These are phyloP conservation scores for Globisporangium parvum DNA, from an alignment of 352 stramenopile species.

Conservation along the genomic window DNA sequence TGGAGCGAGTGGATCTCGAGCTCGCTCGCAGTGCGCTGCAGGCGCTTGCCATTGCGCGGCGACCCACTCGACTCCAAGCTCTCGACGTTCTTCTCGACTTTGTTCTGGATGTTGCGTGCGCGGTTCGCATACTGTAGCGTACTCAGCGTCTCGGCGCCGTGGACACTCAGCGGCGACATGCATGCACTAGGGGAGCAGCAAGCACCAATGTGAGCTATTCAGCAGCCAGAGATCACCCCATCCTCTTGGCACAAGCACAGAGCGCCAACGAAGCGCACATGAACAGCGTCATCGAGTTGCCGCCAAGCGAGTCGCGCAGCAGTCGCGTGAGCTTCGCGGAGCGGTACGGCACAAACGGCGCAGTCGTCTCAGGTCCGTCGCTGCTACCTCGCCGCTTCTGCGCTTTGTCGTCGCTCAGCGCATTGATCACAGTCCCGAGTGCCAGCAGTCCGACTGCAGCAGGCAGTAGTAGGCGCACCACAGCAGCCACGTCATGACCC, in stretches of 20 bases:
- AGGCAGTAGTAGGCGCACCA: neutral
- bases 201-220: neutral
- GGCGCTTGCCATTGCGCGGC: conserved; percentile 4
- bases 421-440: conserved; percentile 54
- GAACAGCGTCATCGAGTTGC: conserved; percentile 54
- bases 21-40: conserved; percentile 22
- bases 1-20: conserved; percentile 38
- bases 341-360: conserved; percentile 34
- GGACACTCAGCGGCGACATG: conserved; percentile 41
- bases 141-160: conserved; percentile 51
- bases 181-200: conserved; percentile 35
- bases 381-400: conserved; percentile 19
- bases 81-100: conserved; percentile 57
- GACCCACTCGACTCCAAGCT: conserved; percentile 7
- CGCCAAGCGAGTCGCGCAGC: conserved; percentile 43
- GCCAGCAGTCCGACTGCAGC: conserved; percentile 34
- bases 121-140: conserved; percentile 76
- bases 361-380: conserved; percentile 4
- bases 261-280: conserved; percentile 22
- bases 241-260: neutral
- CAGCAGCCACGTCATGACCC: too few relatives aligned
- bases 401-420: conserved; percentile 32
- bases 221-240: neutral
- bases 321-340: conserved; percentile 51
- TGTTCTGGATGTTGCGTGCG: conserved; percentile 72